Percentiles rank a stretch among this genome's conserved stretches.
phyloP scores from a whole-genome alignment of 2,329 filamentous ascomycete genomes.

The Ophiognomonia clavigignenti-juglandacearum region DNA sequence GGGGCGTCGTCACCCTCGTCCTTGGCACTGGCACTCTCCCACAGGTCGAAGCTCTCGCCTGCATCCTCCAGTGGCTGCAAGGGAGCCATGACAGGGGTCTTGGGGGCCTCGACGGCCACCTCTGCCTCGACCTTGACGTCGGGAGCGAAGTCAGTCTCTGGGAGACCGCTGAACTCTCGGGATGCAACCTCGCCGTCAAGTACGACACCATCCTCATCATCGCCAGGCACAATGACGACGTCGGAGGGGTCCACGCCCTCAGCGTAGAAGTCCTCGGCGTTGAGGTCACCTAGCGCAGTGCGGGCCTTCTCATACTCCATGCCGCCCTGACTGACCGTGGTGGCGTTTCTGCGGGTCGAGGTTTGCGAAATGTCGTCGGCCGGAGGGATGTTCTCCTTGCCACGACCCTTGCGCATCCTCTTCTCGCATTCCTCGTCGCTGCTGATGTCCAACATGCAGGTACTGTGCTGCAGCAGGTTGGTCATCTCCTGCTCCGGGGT shows the following conservation, averaged over 20 bases:
- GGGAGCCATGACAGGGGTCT: conserved; percentile 32
- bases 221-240: conserved; percentile 57
- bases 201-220: conserved; percentile 43
- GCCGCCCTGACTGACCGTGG: conserved; percentile 25
- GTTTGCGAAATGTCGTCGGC: conserved; percentile 59
- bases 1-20: conserved; percentile 41
- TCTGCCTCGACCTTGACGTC: conserved; percentile 22
- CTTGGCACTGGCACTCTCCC: conserved; percentile 64
- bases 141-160: conserved; percentile 16
- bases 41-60: conserved; percentile 60
- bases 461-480: conserved; percentile 88
- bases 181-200: conserved; percentile 13
- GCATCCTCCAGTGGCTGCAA: conserved; percentile 54
- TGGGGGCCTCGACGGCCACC: background rate
- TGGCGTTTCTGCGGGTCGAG: conserved; percentile 27
- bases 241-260: conserved; percentile 60
- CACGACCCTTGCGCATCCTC: conserved; percentile 50
- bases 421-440: conserved; percentile 74
- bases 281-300: conserved; percentile 61
- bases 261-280: conserved; percentile 62
- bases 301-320: conserved; percentile 62
- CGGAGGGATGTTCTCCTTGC: conserved; percentile 94
- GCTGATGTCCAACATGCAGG: conserved; percentile 80
- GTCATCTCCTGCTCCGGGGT: conserved; percentile 85
- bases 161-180: background rate